Evolutionary conservation across 1,284 basidiomycete species (phyloP), one percentile per base, ranked within the genome.

Genomic region (Cerioporus squamosus): DNA sequence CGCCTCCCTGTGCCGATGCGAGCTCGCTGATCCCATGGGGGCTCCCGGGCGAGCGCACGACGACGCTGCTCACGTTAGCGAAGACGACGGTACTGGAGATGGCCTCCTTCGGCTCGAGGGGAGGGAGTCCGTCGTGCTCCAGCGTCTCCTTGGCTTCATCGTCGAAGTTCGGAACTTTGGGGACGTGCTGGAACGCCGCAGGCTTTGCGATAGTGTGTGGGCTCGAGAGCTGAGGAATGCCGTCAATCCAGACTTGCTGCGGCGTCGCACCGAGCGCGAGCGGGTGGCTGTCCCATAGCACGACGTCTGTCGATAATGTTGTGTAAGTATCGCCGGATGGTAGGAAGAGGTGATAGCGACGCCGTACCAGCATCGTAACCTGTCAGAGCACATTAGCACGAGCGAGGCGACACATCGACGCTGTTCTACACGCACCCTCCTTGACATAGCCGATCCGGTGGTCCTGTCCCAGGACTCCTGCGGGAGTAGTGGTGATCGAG

Each of bases 381-480:
- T n/a, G n/a, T n/a, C n/a, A n/a, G 15, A 22, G 39, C 10, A n/a
- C 18, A 22, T 49, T 17, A 48, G 38, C 40, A 15, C 5, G n/a
- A 31, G 26, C 23, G 33, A 47, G 1, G 7, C 2, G 7, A 2
- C 42, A 15, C 22, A 53, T 51, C 74, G 60, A 75, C n/a, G 77
- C 58, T 74, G 79, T 9, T 39, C 60, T 9, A 36, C 15, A 12
- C 33, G 33, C 15, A 80, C 90, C 91, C 70, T 77, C 69, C 53
- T 84, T 82, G 44, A 95, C 72, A 66, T 80, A 88, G 0, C 95
- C 95, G 53, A 97, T 79, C 33, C 95, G 83, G 71, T 97, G 93
- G 58, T 87, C 88, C 55, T 91, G 77, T 0, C 94, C 95, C 59
- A 94, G 78, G 2, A 88, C 81, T 31, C 79, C 80, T 0, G 95